Percentiles rank a stretch among this genome's conserved stretches.
These are phyloP conservation scores for Cladorrhinum samala DNA, from an alignment of 495 filamentous ascomycete species.

Conservation along the genomic window DNA sequence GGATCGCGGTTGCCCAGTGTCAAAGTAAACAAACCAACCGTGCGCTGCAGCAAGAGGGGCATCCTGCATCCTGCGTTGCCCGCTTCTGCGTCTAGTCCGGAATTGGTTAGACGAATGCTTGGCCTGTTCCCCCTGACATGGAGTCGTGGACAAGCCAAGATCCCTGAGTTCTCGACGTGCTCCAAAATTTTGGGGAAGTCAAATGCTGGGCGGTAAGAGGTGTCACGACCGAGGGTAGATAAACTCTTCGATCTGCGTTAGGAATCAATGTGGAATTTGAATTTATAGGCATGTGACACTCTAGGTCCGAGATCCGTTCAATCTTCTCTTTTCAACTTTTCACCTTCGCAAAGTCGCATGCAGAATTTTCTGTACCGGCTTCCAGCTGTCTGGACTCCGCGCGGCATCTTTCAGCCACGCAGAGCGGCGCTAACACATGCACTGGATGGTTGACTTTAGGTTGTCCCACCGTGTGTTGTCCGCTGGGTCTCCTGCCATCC, in stretches of 20 bases:
- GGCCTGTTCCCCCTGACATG: not conserved
- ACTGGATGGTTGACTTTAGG: not conserved
- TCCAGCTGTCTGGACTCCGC: too few species aligned
- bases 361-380: too few species aligned
- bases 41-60: not conserved
- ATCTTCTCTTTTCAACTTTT: too few species aligned
- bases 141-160: not conserved
- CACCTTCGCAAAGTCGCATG: too few species aligned
- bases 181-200: too few species aligned
- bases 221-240: too few species aligned
- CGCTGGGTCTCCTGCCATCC: not conserved
- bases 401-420: conserved; percentile 5
- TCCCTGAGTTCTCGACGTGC: not conserved
- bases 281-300: too few species aligned
- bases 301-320: too few species aligned
- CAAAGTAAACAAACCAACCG: conserved; percentile 12
- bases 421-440: conserved; percentile 15
- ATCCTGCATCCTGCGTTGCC: not conserved
- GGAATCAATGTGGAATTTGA: too few species aligned
- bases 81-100: not conserved
- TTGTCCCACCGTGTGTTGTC: not conserved
- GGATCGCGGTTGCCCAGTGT: conserved; percentile 6
- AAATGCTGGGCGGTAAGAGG: too few species aligned
- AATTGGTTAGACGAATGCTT: not conserved
- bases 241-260: too few species aligned